A percentile compares a stretch with the other conserved stretches of the same genome.
phyloP scores from a whole-genome alignment of 2,329 filamentous ascomycete species.

The Colletotrichum graminicola region DNA sequence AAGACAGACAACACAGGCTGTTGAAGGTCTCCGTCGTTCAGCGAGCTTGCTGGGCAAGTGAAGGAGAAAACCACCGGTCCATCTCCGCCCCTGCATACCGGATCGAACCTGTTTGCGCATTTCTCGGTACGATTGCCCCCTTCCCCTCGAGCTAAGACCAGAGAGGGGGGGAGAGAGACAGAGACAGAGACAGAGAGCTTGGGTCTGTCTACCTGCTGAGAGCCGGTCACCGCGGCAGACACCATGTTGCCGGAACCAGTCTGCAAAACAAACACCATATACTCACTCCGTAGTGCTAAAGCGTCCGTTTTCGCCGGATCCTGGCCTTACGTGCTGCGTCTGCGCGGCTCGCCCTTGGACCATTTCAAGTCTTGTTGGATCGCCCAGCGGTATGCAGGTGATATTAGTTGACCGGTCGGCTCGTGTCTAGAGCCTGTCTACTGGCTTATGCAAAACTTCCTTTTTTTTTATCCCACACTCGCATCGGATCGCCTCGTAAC shows the following conservation, averaged over 20 bases:
- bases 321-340: neutral
- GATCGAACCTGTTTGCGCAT: neutral
- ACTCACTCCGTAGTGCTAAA: slow-evolving; percentile 8
- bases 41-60: neutral
- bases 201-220: slow-evolving; percentile 14
- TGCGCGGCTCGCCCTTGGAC: slow-evolving; percentile 4
- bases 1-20: slow-evolving; percentile 12
- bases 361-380: slow-evolving; percentile 15
- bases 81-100: slow-evolving; percentile 28
- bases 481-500: slow-evolving; percentile 18
- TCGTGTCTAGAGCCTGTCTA: slow-evolving; percentile 3
- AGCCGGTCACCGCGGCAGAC: slow-evolving; percentile 2
- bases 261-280: slow-evolving; percentile 4
- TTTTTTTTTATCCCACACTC: slow-evolving; percentile 13
- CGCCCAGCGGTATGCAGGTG: slow-evolving; percentile 3
- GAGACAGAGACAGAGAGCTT: neutral
- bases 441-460: slow-evolving; percentile 18
- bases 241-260: slow-evolving; percentile 31
- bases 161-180: too few species aligned
- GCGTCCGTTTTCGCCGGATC: slow-evolving; percentile 31
- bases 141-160: too few species aligned
- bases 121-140: slow-evolving; percentile 10
- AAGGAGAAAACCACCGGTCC: slow-evolving; percentile 8
- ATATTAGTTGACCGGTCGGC: slow-evolving; percentile 9
- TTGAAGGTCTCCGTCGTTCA: slow-evolving; percentile 1